Evolutionary conservation across 192 early-diverging fungal species (phyloP).

Genomic region (Mortierella hygrophila): DNA sequence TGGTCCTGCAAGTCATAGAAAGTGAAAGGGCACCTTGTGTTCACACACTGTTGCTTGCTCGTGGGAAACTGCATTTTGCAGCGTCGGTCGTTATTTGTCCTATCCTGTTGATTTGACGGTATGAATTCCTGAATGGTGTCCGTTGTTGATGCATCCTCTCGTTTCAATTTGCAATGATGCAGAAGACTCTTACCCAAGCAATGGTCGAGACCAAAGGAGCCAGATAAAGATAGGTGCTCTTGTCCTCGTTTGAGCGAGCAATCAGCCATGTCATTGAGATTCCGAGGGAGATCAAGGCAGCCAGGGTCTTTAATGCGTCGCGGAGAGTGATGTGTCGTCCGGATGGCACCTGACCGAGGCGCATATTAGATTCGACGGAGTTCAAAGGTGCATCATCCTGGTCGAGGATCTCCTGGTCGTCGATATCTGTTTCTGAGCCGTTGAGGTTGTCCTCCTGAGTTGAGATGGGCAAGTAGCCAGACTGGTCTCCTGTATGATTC

Average conservation of each 20-base stretch:
- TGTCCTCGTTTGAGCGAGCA: conserved; percentile 28
- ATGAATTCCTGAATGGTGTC: background rate
- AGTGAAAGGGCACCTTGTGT: background rate
- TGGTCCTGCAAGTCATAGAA: background rate
- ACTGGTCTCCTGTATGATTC: conserved; percentile 42
- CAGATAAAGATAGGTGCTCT: conserved; percentile 35
- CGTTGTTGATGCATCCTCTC: background rate
- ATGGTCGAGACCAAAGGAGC: conserved; percentile 36
- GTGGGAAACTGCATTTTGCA: background rate
- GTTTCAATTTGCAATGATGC: background rate
- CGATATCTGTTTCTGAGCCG: conserved; percentile 27
- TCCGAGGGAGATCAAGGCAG: conserved; percentile 27
- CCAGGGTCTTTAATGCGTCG: conserved; percentile 36
- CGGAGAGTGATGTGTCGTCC: conserved; percentile 45
- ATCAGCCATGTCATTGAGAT: conserved; percentile 35
- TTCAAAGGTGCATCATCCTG: conserved; percentile 5
- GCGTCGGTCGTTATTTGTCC: background rate
- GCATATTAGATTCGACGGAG: conserved; percentile 4
- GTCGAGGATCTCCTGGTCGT: conserved; percentile 35
- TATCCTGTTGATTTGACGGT: background rate
- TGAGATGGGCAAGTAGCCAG: conserved; percentile 42
- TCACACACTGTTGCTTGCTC: background rate
- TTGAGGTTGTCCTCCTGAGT: conserved; percentile 26
- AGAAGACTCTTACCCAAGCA: conserved; percentile 33
- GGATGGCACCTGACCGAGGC: conserved; percentile 49